These are phyloP conservation scores for Leishmania aethiopica DNA, from an alignment of 208 protist genomes.

Conservation along the genomic window DNA sequence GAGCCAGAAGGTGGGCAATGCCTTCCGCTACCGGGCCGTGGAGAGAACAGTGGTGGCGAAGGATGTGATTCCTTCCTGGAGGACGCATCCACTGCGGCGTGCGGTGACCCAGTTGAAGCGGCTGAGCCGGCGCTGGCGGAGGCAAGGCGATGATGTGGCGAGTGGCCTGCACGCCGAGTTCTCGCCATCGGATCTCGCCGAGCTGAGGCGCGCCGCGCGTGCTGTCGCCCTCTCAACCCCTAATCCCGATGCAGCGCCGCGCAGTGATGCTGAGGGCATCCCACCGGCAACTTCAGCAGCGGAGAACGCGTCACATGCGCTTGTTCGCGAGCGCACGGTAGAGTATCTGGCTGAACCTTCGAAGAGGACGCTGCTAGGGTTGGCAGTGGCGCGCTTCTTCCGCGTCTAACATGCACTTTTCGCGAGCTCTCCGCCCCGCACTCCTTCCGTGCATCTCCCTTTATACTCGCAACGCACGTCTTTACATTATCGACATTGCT, in stretches of 20 bases:
- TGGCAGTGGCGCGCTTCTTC: conserved; percentile 54
- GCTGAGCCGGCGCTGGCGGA: conserved; percentile 3
- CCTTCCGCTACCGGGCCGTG: conserved; percentile 68
- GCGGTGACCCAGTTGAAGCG: neutral
- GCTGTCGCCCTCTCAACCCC: neutral
- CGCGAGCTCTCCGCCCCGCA: neutral
- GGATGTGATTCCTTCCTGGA: conserved; percentile 19
- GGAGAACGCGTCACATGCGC: conserved; percentile 15
- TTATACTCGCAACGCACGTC: neutral
- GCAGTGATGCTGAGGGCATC: neutral
- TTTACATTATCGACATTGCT: neutral
- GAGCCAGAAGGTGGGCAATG: conserved; percentile 64
- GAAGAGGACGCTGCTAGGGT: conserved; percentile 40
- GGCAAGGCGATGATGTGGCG: neutral
- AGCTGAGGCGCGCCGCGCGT: neutral
- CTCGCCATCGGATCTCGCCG: conserved; percentile 5
- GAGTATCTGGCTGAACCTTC: conserved; percentile 74
- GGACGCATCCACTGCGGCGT: conserved; percentile 35
- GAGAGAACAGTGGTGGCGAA: conserved; percentile 48
- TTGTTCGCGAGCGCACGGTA: conserved; percentile 60
- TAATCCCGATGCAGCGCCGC: neutral
- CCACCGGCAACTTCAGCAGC: neutral
- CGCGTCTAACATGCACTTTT: conserved; percentile 26
- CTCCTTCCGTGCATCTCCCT: neutral
- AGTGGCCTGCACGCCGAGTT: conserved; percentile 39